A percentile compares a stretch with the other conserved stretches of the same genome.
Evolutionary conservation across 495 filamentous ascomycete genomes (phyloP).

Genomic region (Barbatosphaeria neglecta): DNA sequence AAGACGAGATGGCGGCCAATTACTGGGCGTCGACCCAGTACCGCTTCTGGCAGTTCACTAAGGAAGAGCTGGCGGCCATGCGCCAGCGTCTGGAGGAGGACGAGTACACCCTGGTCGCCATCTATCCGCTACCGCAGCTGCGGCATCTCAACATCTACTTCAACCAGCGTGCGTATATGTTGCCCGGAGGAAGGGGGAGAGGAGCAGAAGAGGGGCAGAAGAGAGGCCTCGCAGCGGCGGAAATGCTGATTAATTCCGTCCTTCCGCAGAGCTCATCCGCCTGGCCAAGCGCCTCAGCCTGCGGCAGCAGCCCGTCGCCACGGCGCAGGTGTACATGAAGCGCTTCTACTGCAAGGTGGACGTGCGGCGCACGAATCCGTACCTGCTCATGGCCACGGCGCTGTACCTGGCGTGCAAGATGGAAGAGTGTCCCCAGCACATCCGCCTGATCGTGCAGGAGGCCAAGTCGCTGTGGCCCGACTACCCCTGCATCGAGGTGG

Average conservation of each 20-base stretch:
- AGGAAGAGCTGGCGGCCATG: conserved; percentile 60
- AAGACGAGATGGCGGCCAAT: conserved; percentile 70
- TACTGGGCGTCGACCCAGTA: conserved; percentile 94
- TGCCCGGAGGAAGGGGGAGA: too few species aligned
- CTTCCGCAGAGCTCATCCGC: conserved; percentile 68
- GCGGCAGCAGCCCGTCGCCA: conserved; percentile 86
- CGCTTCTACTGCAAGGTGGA: conserved; percentile 88
- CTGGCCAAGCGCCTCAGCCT: conserved; percentile 69
- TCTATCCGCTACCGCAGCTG: conserved; percentile 70
- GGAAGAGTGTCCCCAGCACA: conserved; percentile 97
- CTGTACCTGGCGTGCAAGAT: conserved; percentile 96
- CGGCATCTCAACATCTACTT: conserved; percentile 85
- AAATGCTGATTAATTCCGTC: too few species aligned
- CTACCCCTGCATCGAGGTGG: conserved; percentile 66
- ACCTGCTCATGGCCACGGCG: conserved; percentile 79
- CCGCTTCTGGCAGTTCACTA: conserved; percentile 80
- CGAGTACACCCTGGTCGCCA: conserved; percentile 56
- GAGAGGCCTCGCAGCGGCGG: too few species aligned
- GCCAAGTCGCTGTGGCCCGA: conserved; percentile 84
- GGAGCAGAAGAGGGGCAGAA: too few species aligned
- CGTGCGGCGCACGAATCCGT: conserved; percentile 86
- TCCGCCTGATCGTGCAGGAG: conserved; percentile 74
- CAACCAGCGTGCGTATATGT: conserved; percentile 71
- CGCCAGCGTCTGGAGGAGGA: conserved; percentile 62
- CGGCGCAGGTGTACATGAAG: conserved; percentile 87